Percentiles rank a stretch among this genome's conserved stretches.
These are phyloP conservation scores for Adansonia gregorii DNA, from an alignment of 441 rosid species.

Conservation along the genomic window DNA sequence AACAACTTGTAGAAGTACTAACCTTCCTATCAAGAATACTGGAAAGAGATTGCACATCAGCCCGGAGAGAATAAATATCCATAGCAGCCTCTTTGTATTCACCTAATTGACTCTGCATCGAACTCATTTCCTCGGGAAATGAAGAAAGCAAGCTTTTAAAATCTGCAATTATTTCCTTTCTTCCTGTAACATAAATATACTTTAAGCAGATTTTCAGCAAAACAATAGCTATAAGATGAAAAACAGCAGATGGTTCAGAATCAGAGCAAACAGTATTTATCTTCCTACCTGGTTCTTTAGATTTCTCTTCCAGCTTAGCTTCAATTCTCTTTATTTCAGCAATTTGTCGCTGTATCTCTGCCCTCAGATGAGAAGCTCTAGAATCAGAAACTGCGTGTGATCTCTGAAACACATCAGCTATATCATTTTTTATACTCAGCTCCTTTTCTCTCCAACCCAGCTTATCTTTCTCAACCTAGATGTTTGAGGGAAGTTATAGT, in stretches of 20 bases:
- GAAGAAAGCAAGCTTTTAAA: constrained; percentile 86
- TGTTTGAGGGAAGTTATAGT: constrained; percentile 34
- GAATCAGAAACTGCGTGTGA: constrained; percentile 70
- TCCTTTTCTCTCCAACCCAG: constrained; percentile 88
- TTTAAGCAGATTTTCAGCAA: constrained; percentile 34
- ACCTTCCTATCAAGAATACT: constrained; percentile 77
- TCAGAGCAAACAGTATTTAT: constrained; percentile 34
- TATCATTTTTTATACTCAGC: constrained; percentile 72
- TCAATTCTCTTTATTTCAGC: constrained; percentile 63
- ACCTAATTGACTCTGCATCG: constrained; percentile 81
- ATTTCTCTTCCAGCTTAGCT: constrained; percentile 65
- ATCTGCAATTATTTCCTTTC: constrained; percentile 83
- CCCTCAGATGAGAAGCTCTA: constrained; percentile 61
- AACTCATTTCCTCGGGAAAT: constrained; percentile 87
- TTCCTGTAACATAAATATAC: constrained; percentile 60
- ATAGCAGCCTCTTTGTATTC: constrained; percentile 74
- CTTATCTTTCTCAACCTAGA: constrained; percentile 86
- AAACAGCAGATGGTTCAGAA: not conserved
- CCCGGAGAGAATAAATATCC: constrained; percentile 79
- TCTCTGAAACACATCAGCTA: constrained; percentile 77
- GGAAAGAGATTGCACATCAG: constrained; percentile 84
- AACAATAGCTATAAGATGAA: not conserved
- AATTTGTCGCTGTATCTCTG: constrained; percentile 68
- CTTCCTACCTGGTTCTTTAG: constrained; percentile 73
- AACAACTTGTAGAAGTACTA: constrained; percentile 30